phyloP scores from a whole-genome alignment of 202 grass and related monocot species.

The Cymbopogon flexuosus region DNA sequence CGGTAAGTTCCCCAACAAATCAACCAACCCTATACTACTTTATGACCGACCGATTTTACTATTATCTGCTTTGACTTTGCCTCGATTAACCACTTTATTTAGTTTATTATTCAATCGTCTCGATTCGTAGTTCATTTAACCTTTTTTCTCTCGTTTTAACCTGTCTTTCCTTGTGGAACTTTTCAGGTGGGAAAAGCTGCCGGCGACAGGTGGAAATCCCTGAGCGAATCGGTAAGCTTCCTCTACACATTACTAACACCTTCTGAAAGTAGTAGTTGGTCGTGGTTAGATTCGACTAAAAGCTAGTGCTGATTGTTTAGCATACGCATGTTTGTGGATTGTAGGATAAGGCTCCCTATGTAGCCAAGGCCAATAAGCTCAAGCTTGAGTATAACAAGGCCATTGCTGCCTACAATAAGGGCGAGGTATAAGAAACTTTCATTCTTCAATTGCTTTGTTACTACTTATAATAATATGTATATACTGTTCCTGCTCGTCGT shows the following conservation, averaged over 20 bases:
- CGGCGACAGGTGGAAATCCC: slow-evolving; percentile 89
- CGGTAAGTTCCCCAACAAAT: slow-evolving; percentile 40
- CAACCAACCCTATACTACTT: neutral
- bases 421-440: slow-evolving; percentile 40
- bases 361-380: slow-evolving; percentile 85
- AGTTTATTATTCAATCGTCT: neutral
- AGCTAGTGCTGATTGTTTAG: too few relatives aligned
- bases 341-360: slow-evolving; percentile 84
- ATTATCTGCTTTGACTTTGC: neutral
- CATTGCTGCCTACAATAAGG: slow-evolving; percentile 80
- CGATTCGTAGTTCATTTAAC: neutral
- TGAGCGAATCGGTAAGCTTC: slow-evolving; percentile 53
- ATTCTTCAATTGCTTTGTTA: neutral
- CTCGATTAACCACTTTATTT: neutral
- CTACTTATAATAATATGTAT: neutral
- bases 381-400: slow-evolving; percentile 89
- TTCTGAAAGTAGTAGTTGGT: neutral
- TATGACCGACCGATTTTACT: neutral
- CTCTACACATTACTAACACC: neutral
- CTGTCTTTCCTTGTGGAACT: neutral
- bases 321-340: neutral
- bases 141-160: neutral
- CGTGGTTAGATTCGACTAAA: neutral
- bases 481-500: neutral
- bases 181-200: slow-evolving; percentile 83